Evolutionary conservation across 2,329 filamentous ascomycete species (phyloP).

Genomic region (Pseudogymnoascus sp.): DNA sequence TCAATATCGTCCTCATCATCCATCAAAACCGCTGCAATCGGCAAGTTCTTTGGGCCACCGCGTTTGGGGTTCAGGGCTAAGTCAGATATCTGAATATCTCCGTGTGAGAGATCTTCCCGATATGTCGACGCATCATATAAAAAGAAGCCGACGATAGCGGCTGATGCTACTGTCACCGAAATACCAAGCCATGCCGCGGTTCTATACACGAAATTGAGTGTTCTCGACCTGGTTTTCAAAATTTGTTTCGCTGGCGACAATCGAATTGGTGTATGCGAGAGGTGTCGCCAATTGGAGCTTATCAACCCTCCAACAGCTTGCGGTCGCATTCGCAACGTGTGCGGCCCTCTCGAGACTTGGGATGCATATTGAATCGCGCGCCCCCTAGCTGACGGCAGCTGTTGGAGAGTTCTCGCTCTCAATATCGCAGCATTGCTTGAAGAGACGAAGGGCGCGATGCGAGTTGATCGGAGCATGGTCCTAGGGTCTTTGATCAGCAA

Average conservation of each 20-base stretch:
- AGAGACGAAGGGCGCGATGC: not conserved
- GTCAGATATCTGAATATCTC: slow-evolving; percentile 76
- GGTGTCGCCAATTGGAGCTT: slow-evolving; percentile 15
- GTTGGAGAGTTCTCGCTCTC: not conserved
- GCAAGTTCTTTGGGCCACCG: slow-evolving; percentile 90
- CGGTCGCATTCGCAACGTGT: not conserved
- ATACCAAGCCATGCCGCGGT: slow-evolving; percentile 65
- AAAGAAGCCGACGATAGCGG: slow-evolving; percentile 74
- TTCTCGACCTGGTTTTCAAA: slow-evolving; percentile 39
- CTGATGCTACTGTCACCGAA: slow-evolving; percentile 61
- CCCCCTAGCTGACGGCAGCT: not conserved
- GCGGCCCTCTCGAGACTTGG: not conserved
- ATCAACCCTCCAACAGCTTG: not conserved
- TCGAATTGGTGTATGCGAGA: slow-evolving; percentile 17
- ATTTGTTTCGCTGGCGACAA: slow-evolving; percentile 44
- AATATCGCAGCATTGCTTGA: not conserved
- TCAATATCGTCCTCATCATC: slow-evolving; percentile 76
- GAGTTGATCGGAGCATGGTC: slow-evolving; percentile 1
- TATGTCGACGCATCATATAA: slow-evolving; percentile 91
- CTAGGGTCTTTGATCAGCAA: not conserved
- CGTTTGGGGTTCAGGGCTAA: slow-evolving; percentile 69
- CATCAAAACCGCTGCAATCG: slow-evolving; percentile 77
- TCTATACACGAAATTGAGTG: slow-evolving; percentile 56
- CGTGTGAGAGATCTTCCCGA: slow-evolving; percentile 54
- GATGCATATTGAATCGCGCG: slow-evolving; percentile 3